Conservation (phyloP, 139 green algal genomes). For the Coelastrella sp. region DNA sequence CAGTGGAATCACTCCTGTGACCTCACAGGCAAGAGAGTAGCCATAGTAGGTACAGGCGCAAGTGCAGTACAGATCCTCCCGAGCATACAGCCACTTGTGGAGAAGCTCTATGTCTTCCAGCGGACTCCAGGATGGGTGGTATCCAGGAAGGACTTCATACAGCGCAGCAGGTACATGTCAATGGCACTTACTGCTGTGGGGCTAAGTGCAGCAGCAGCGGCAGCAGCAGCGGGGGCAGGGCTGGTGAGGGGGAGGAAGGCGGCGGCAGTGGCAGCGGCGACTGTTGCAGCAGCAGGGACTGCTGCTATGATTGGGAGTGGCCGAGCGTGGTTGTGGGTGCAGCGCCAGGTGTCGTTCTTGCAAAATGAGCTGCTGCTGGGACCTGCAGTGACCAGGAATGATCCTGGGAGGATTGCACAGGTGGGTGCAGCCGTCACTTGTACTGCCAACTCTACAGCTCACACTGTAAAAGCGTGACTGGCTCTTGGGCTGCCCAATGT, state of each 20-base stretch:
- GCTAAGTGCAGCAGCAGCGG: background rate
- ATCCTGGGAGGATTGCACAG: background rate
- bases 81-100: background rate
- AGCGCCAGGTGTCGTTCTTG: slow-evolving; percentile 1
- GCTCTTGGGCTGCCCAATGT: too few species aligned
- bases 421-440: background rate
- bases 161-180: background rate
- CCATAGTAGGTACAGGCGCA: slow-evolving; percentile 15
- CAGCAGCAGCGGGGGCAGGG: background rate
- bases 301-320: background rate
- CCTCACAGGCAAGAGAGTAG: background rate
- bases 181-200: background rate
- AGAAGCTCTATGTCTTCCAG: slow-evolving; percentile 33
- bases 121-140: slow-evolving; percentile 18
- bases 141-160: background rate
- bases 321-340: background rate
- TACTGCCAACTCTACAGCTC: too few species aligned
- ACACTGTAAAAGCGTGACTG: too few species aligned
- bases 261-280: background rate
- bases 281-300: background rate
- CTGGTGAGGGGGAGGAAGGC: background rate
- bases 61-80: slow-evolving; percentile 33
- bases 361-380: slow-evolving; percentile 23
- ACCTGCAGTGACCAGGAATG: slow-evolving; percentile 11
- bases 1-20: background rate